phyloP scores from a whole-genome alignment of 2,329 filamentous ascomycete genomes.

The Fusarium scirpi region DNA sequence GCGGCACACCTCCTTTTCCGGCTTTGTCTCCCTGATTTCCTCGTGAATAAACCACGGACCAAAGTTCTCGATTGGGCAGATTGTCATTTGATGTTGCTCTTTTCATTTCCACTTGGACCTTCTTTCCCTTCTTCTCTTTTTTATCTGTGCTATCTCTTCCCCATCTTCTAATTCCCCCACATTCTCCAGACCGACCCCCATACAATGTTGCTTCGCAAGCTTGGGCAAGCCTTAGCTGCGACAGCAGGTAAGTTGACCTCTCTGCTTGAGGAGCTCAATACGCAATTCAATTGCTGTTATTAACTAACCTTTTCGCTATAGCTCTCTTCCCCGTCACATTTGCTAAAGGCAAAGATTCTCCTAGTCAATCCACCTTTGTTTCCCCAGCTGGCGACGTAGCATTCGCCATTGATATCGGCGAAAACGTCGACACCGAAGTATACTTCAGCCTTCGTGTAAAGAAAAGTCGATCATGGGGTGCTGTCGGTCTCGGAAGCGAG shows the following conservation, averaged over 20 bases:
- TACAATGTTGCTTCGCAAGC: conserved; percentile 48
- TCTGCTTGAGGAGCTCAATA: background rate
- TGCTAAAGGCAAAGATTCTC: conserved; percentile 47
- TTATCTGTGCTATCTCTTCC: background rate
- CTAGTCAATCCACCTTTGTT: conserved; percentile 58
- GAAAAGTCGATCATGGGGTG: conserved; percentile 62
- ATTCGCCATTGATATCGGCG: conserved; percentile 65
- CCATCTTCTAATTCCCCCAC: conserved; percentile 17
- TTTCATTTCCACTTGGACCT: background rate
- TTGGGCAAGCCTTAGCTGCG: conserved; percentile 48
- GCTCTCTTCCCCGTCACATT: conserved; percentile 42
- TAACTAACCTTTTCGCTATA: conserved; percentile 24
- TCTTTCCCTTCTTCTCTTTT: background rate
- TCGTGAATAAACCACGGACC: conserved; percentile 9
- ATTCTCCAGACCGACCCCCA: conserved; percentile 19
- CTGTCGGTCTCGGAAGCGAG: conserved; percentile 65
- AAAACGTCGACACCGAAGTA: conserved; percentile 60
- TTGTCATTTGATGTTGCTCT: conserved; percentile 4
- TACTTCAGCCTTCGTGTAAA: conserved; percentile 67
- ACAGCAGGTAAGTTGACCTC: conserved; percentile 44
- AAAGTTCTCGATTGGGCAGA: conserved; percentile 13
- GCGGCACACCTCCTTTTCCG: conserved; percentile 44
- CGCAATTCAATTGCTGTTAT: background rate
- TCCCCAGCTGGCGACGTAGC: conserved; percentile 57
- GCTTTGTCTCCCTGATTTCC: conserved; percentile 38